Percentiles rank a stretch among this genome's conserved stretches.
Conservation (phyloP, 2,329 filamentous ascomycete genomes). For the Neoarthrinium moseri region DNA sequence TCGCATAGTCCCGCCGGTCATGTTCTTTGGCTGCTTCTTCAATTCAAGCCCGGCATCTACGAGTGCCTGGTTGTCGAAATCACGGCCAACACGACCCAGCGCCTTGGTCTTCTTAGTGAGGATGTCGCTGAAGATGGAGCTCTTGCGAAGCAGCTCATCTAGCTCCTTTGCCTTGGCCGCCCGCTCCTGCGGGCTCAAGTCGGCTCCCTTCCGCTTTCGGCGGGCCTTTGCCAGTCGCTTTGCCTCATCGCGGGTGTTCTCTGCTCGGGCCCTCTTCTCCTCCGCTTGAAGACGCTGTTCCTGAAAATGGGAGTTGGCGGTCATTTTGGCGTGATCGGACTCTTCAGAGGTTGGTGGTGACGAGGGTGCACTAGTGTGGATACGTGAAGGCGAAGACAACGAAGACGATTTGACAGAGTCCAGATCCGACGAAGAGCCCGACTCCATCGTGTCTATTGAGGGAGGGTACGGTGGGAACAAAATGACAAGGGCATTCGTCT, state of each 20-base stretch:
- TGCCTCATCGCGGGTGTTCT: conserved; percentile 48
- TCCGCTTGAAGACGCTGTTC: conserved; percentile 35
- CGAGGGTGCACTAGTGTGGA: conserved; percentile 18
- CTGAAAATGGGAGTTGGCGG: conserved; percentile 19
- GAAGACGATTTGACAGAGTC: too few relatives aligned
- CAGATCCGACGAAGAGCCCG: conserved; percentile 7
- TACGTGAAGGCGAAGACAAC: conserved; percentile 11
- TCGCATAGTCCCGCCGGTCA: conserved; percentile 87
- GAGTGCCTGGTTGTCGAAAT: conserved; percentile 57
- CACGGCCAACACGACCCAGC: conserved; percentile 59
- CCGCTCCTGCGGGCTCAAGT: conserved; percentile 50
- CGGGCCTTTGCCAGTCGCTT: conserved; percentile 36
- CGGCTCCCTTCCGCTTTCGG: conserved; percentile 43
- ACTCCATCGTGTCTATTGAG: conserved; percentile 2
- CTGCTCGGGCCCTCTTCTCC: conserved; percentile 43
- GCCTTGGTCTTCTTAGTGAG: conserved; percentile 63
- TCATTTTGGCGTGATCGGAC: conserved; percentile 20
- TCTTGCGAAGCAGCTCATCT: conserved; percentile 58
- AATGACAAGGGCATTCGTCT: neutral
- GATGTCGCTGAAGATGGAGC: conserved; percentile 60
- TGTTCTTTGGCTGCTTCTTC: conserved; percentile 80
- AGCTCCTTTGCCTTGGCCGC: conserved; percentile 59
- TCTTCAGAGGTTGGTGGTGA: conserved; percentile 19
- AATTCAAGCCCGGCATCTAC: conserved; percentile 71
- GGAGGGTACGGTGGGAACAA: neutral